Conservation (phyloP, 257 asterid genomes). For the Penstemon davidsonii region DNA sequence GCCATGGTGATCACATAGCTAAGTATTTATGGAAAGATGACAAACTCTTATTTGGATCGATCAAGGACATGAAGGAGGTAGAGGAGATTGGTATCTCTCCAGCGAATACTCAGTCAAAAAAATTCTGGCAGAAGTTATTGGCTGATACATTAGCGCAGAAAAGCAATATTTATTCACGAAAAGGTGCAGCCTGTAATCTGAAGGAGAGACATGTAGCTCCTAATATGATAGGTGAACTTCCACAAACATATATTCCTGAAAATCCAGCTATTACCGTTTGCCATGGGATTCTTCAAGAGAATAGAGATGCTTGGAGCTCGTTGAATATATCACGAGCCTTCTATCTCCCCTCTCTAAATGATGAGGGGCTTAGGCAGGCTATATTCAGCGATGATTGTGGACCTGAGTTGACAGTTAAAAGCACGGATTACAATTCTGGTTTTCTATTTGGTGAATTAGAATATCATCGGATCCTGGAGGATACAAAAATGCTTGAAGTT, state of each 20-base stretch:
- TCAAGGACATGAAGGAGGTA: conserved; percentile 33
- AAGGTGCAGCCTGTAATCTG: conserved; percentile 29
- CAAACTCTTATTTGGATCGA: conserved; percentile 40
- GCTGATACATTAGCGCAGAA: conserved; percentile 56
- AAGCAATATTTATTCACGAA: conserved; percentile 32
- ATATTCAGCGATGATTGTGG: conserved; percentile 49
- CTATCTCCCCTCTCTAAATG: conserved; percentile 81
- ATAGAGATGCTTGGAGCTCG: conserved; percentile 66
- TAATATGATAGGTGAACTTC: conserved; percentile 33
- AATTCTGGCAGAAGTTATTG: conserved; percentile 67
- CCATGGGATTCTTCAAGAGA: conserved; percentile 49
- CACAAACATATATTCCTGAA: conserved; percentile 52
- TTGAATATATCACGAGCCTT: conserved; percentile 72
- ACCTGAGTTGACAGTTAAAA: conserved; percentile 38
- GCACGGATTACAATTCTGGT: conserved; percentile 59
- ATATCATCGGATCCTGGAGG: conserved; percentile 52
- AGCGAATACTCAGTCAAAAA: conserved; percentile 40
- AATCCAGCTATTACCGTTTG: conserved; percentile 82
- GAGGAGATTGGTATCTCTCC: conserved; percentile 29
- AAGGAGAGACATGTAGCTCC: conserved; percentile 30
- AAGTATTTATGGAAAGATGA: conserved; percentile 54
- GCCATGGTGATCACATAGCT: conserved; percentile 71
- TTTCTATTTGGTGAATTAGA: conserved; percentile 69
- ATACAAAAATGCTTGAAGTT: conserved; percentile 62
- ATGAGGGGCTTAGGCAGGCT: conserved; percentile 71